Base-by-base conservation (phyloP, 2,329 filamentous ascomycete species). In the Calonectria crousiana region DNA sequence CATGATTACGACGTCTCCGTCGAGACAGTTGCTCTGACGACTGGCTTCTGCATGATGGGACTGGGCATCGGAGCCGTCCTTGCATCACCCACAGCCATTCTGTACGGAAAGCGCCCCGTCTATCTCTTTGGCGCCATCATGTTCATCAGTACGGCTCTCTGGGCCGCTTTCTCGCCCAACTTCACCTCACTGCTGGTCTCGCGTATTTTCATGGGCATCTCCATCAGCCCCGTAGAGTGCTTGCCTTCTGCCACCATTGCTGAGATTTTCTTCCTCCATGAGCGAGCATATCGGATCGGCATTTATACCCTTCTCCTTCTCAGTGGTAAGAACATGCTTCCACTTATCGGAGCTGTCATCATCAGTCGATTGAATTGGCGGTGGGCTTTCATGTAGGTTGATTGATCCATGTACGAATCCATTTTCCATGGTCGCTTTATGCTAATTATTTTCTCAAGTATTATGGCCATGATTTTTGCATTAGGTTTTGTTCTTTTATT, bases 251-350 rank as follows among this genome's bases (percentile, higher is more conserved):
- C 96, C 20, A 98, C 95, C 0, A 96, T 98, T 80, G 95, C 96
- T 4, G 96, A 98, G 84, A 98, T 98, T 74, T 98, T 96, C 87
- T 98, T 98, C 82, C 88, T 98, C n/a, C 96, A 98, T 80, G 96
- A 98, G 85, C 90, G 96, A 74, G 96, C 96, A 0, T 98, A 96
- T 82, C 93, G 96, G 6, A 92, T 98, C 53, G 97, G 96, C 13
- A 95, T 98, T 30, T 98, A 98, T 82, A 98, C 96, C 0, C 86
- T 98, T 28, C 87, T 98, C 8, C 89, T 98, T 16, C 90, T 98
- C 0, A 95, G 96, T 16, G 95, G 95, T 64, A 98, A 98, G 88
- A 98, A 98, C 78, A 83, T 98, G 76, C 89, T 98, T 6, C 96
- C 96, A 0, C 86, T 98, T 30, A 93, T 97, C 30, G 97, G 95